phyloP scores from a whole-genome alignment of 1,284 basidiomycete genomes.

The Rhodotorula sp. region DNA sequence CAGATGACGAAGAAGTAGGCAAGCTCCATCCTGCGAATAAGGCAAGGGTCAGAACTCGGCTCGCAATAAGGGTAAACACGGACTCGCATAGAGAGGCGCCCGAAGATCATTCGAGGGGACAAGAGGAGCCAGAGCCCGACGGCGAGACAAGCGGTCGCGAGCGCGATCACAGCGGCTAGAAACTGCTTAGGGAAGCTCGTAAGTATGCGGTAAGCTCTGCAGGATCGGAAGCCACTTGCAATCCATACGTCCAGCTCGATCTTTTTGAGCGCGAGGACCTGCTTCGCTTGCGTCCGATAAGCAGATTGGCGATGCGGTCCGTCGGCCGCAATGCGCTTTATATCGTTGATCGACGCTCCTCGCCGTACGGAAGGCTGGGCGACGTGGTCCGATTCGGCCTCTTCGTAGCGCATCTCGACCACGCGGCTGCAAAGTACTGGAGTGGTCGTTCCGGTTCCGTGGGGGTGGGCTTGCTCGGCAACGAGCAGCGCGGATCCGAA shows the following conservation, averaged over 20 bases:
- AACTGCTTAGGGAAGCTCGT: background rate
- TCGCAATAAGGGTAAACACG: background rate
- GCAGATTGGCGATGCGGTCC: slow-evolving; percentile 1
- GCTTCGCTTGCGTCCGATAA: slow-evolving; percentile 21
- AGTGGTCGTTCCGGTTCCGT: no score
- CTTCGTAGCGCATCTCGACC: background rate
- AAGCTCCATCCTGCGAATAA: slow-evolving; percentile 5
- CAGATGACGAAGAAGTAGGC: slow-evolving; percentile 21
- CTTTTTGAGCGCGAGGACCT: slow-evolving; percentile 24
- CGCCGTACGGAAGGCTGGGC: background rate
- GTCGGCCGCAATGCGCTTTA: slow-evolving; percentile 18
- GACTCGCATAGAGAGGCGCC: background rate
- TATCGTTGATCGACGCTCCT: slow-evolving; percentile 4
- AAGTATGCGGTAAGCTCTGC: background rate
- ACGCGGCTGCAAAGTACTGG: no score
- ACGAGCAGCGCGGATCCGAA: no score
- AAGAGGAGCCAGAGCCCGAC: slow-evolving; percentile 19
- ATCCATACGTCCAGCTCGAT: slow-evolving; percentile 18
- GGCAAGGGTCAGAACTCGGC: background rate
- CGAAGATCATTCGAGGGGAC: background rate
- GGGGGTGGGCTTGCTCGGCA: no score
- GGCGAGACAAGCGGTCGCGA: slow-evolving; percentile 8
- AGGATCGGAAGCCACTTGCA: background rate
- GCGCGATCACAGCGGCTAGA: slow-evolving; percentile 11
- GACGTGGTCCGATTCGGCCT: background rate